Base-by-base conservation (phyloP, 495 filamentous ascomycete genomes). In the Hapsidospora chrysogenum region DNA sequence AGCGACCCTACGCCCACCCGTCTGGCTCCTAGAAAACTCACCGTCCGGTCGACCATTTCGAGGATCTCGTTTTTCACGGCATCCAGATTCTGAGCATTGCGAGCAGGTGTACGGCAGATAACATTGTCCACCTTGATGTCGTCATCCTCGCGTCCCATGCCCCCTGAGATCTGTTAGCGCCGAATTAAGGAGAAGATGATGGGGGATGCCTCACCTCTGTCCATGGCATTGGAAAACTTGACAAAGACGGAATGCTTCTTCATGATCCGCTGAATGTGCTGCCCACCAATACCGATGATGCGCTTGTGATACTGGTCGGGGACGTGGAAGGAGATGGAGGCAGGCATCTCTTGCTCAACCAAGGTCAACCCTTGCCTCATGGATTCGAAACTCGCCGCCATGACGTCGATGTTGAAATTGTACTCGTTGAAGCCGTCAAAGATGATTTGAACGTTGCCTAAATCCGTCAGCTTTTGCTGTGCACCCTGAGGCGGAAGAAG, bases 191-290 rank as follows among this genome's bases (percentile, higher is more conserved):
- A 10, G 10, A 21, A 9, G 7, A 8, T n/a, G 17, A 22, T 18
- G n/a, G 16, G 6, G 17, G 25, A 29, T 15, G 22, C 22, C 47
- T 41, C 53, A 55, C 66, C 66, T 45, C 89, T 80, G 55, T 99
- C 89, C 92, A 96, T 96, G 17, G 92, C 89, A 48, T 99, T 99
- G 42, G 85, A 92, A 51, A 99, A 99, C 53, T 99, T 99, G 61
- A 99, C 89, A 43, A 96, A 99, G 38, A 99, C 89, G 2, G 89
- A 99, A 60, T 99, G 92, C 57, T 95, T 95, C 64, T 99, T 99
- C 89, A 96, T 99, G 61, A 96, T 96, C 38, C 85, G 85, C 52
- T 99, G 89, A 47, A 99, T 99, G 47, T 96, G 92, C 52, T 94
- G 85, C 13, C 89, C 89, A 40, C 89, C 92, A 40, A 96, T 95